Base-by-base conservation (phyloP, 1,139 yeast genomes). In the Chernovozyma aurita region DNA sequence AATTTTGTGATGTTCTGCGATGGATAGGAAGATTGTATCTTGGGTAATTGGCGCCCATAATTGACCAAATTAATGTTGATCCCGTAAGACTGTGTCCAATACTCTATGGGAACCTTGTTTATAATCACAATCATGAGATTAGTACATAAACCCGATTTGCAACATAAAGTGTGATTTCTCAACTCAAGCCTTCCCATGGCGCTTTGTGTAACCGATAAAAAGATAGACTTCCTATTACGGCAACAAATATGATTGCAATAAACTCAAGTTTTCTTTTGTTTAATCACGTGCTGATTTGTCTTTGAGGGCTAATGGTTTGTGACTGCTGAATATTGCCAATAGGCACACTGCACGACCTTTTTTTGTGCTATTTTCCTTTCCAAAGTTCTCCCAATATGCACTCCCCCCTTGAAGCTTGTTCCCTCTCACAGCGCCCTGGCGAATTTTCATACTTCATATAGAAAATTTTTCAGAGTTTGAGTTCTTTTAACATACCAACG, bases 401-500 rank as follows among this genome's bases (percentile, higher is more conserved):
- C 32, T 18, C 35, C 35, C 24, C 14, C 7, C 11, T 29, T 24
- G 9, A 18, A 6, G 17, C 20, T 15, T 16, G 15, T 16, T 17
- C 15, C 28, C 33, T 31, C 28, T n/a, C 32, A 25, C 20, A 18
- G 30, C 30, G 31, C 25, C 21, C 37, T 21, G 29, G 22, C 24
- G 28, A 32, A 29, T 36, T 33, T 37, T 34, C 37, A 36, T 21
- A 21, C 27, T 15, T 21, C 27, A 30, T 37, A 37, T 30, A 33
- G 46, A 44, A 41, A 45, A 45, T 31, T 42, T 44, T 41, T 42
- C 44, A 42, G 32, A 30, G 20, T 22, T 26, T 16, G 8, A 25
- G 33, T 39, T 39, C 42, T 44, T 42, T 39, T 42, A 35, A 39
- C 37, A 34, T 42, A 44, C 40, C 42, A 39, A 40, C 37, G 37